Evolutionary conservation across 305 asterid genomes (phyloP).

Genomic region (Plantago lanceolata): DNA sequence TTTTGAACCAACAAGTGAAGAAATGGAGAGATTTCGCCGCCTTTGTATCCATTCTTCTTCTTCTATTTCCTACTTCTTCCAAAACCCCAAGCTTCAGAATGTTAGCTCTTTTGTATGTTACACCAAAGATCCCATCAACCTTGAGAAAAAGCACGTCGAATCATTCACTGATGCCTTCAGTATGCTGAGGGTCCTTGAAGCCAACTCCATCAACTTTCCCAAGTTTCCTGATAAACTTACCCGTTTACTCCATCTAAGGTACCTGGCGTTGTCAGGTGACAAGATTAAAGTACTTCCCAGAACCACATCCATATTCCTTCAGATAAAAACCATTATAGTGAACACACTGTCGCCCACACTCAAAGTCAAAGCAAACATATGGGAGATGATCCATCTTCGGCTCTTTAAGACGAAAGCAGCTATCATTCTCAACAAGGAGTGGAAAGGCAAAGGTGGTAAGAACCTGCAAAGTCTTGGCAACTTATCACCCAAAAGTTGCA

Average conservation of each 20-base stretch:
- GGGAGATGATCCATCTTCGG: background rate
- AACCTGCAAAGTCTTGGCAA: background rate
- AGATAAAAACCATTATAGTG: background rate
- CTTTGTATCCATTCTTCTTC: slow-evolving; percentile 3
- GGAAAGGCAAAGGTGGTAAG: background rate
- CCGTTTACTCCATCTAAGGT: background rate
- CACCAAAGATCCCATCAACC: background rate
- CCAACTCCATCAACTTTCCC: background rate
- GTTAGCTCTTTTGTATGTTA: background rate
- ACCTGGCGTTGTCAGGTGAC: background rate
- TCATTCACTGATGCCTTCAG: background rate
- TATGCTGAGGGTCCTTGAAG: background rate
- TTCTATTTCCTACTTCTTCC: background rate
- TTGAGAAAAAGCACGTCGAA: background rate
- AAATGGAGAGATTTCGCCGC: background rate
- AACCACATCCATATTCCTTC: background rate
- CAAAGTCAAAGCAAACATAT: background rate
- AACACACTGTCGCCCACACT: background rate
- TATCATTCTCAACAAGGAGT: background rate
- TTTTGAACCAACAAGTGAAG: background rate
- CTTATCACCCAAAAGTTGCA: slow-evolving; percentile 4
- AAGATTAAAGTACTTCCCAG: background rate
- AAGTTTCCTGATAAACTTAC: background rate
- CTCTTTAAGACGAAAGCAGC: background rate
- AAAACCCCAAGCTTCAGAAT: background rate